Evolutionary conservation across 1,284 basidiomycete species (phyloP), one percentile per base, ranked within the genome.

Genomic region (Microbotryum intermedium): DNA sequence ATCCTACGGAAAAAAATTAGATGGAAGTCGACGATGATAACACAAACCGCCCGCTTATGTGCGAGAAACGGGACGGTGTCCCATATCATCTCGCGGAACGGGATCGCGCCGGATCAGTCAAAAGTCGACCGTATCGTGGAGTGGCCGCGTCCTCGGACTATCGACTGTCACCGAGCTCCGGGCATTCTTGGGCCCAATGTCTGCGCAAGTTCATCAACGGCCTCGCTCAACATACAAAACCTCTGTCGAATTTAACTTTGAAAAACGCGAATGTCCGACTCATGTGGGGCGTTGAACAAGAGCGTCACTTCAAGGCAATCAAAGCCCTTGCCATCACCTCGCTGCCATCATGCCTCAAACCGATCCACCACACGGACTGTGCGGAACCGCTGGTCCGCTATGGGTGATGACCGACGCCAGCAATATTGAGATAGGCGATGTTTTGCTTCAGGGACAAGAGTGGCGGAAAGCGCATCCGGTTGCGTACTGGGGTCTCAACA

Each of bases 121-220:
- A 77, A 79, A 58, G 60, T 74, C 2, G 69, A 74, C 2, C 50
- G 65, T 1, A 72, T 80, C 4, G 26, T 71, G 0, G 51, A 74
- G n/a, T n/a, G n/a, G n/a, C n/a, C n/a, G n/a, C n/a, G n/a, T n/a
- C n/a, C n/a, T n/a, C n/a, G n/a, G n/a, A 6, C 76, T 76, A 0
- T 56, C 45, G 0, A 69, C 63, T 0, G 62, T 74, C 0, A 70
- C 62, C 0, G 71, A 78, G 16, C 72, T 78, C 0, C 60, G 68
- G 0, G 55, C 70, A 0, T 80, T 79, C 61, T 59, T 81, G 0
- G 78, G 78, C 0, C 63, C 58, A 73, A 0, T 80, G 77, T 52
- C 58, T 79, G 6, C 64, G 70, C 0, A 50, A 65, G 1, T 78
- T 76, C 58, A 70, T 80, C 0, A 76, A 75, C 0, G 21, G 50